These are phyloP conservation scores for Teunomyces barrocoloradensis DNA, from an alignment of 805 yeast genomes.

Conservation along the genomic window DNA sequence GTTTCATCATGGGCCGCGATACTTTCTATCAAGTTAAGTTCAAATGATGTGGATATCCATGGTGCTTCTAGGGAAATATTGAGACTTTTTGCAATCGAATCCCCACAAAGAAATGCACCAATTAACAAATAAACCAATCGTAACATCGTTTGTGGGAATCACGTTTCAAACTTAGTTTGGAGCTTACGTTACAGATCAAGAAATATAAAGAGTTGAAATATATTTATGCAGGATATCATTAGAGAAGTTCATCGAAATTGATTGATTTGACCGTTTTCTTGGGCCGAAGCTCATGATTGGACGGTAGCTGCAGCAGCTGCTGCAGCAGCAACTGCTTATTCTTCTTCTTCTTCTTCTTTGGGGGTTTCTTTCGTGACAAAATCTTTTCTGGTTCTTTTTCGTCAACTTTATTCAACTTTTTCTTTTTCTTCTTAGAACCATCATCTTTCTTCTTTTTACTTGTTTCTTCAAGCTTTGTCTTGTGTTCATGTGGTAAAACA, in stretches of 20 bases:
- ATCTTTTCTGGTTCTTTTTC: not conserved
- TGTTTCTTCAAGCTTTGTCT: not conserved
- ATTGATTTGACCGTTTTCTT: constrained; percentile 18
- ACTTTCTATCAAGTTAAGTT: constrained; percentile 44
- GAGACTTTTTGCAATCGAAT: constrained; percentile 4
- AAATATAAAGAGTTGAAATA: not conserved
- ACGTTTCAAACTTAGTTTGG: not conserved
- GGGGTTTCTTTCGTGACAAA: not conserved
- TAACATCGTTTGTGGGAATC: not conserved
- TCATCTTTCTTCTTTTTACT: not conserved
- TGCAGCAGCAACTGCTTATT: too few relatives aligned
- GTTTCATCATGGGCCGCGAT: constrained; percentile 33
- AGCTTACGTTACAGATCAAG: constrained; percentile 1
- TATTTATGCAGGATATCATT: constrained; percentile 2
- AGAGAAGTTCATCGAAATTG: constrained; percentile 17
- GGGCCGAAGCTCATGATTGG: constrained; percentile 2
- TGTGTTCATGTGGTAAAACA: not conserved
- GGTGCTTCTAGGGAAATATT: constrained; percentile 29
- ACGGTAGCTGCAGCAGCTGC: not conserved
- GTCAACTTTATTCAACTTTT: not conserved
- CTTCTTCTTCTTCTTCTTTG: not conserved
- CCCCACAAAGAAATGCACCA: not conserved
- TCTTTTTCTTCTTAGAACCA: not conserved
- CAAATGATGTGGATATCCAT: constrained; percentile 43
- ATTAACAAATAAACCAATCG: not conserved